Percentiles rank a stretch among this genome's conserved stretches.
phyloP scores from a whole-genome alignment of 1,284 basidiomycete species.

The Gyrodon tennesseensis region DNA sequence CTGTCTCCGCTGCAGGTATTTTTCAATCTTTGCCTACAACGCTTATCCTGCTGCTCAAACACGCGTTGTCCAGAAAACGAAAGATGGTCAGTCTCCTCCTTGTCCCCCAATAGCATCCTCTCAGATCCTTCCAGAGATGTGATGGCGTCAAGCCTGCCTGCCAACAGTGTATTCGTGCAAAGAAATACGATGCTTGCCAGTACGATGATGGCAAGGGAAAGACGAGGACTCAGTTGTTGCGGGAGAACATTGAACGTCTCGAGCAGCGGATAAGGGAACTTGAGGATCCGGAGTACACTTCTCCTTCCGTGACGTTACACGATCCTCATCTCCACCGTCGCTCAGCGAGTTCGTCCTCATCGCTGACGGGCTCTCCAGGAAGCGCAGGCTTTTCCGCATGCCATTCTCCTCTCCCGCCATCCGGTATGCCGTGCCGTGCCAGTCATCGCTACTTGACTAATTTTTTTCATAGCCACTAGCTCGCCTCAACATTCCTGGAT shows the following conservation, averaged over 20 bases:
- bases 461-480: constrained; percentile 26
- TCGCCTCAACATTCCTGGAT: constrained; percentile 46
- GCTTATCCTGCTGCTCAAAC: constrained; percentile 20
- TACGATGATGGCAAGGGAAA: constrained; percentile 68
- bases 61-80: constrained; percentile 56
- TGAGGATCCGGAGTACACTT: constrained; percentile 60
- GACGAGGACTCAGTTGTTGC: constrained; percentile 61
- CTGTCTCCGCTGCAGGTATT: constrained; percentile 46
- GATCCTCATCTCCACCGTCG: constrained; percentile 55
- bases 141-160: constrained; percentile 61
- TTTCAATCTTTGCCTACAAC: constrained; percentile 13
- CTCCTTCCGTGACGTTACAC: constrained; percentile 54
- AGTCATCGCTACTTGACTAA: constrained; percentile 32
- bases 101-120: not conserved
- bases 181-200: constrained; percentile 59
- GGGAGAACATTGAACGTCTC: constrained; percentile 59
- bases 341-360: constrained; percentile 64
- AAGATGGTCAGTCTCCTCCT: constrained; percentile 63
- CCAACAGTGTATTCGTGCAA: constrained; percentile 61
- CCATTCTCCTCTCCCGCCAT: constrained; percentile 60
- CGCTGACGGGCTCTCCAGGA: constrained; percentile 59
- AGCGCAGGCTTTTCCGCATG: constrained; percentile 59
- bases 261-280: constrained; percentile 60
- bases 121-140: constrained; percentile 50
- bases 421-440: constrained; percentile 47